phyloP scores from a whole-genome alignment of 2,329 filamentous ascomycete species.

The Penicillium fuscoglaucum region DNA sequence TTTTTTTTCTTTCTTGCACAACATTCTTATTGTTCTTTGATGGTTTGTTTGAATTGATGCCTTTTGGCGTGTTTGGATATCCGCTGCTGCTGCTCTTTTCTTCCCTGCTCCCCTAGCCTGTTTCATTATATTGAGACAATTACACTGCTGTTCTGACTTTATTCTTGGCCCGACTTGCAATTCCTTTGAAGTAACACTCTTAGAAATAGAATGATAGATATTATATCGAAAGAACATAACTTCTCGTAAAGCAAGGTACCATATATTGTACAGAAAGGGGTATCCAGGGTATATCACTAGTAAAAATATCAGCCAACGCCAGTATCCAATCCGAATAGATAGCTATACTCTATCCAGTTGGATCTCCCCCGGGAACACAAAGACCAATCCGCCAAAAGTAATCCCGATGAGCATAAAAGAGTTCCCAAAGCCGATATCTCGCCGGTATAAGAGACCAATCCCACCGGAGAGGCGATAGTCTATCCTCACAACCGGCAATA shows the following conservation, averaged over 20 bases:
- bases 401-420: slow-evolving; percentile 91
- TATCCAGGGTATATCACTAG: background rate
- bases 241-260: background rate
- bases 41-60: background rate
- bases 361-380: slow-evolving; percentile 73
- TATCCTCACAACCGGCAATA: slow-evolving; percentile 14
- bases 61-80: slow-evolving; percentile 6
- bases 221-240: background rate
- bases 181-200: background rate
- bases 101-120: background rate
- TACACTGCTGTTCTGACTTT: background rate
- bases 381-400: slow-evolving; percentile 94
- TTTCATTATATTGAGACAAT: background rate
- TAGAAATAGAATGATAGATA: background rate
- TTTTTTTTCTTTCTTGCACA: slow-evolving; percentile 3
- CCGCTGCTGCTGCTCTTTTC: background rate
- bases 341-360: slow-evolving; percentile 20
- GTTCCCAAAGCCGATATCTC: slow-evolving; percentile 79
- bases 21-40: slow-evolving; percentile 6
- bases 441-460: slow-evolving; percentile 36
- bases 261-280: background rate
- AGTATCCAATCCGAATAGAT: background rate
- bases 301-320: background rate
- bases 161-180: background rate
- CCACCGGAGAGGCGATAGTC: slow-evolving; percentile 16